These are phyloP conservation scores for Biscogniauxia sp. DNA, from an alignment of 2,329 filamentous ascomycete species.

Conservation along the genomic window DNA sequence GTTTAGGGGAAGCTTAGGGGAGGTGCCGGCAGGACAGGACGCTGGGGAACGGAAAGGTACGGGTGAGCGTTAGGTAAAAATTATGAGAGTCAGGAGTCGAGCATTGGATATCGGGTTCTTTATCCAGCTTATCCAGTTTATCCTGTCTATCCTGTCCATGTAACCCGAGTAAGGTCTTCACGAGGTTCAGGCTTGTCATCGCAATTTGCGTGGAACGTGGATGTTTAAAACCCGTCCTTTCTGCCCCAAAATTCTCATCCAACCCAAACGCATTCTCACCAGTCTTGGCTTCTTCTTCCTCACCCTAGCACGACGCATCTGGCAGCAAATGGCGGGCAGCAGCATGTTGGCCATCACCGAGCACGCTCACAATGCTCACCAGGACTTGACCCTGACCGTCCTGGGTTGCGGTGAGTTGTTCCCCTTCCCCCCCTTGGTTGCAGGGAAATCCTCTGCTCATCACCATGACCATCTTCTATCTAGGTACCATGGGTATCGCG, in stretches of 20 bases:
- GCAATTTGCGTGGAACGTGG: not conserved
- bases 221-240: not conserved
- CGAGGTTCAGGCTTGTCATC: not conserved
- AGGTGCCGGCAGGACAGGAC: not conserved
- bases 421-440: slow-evolving; percentile 2
- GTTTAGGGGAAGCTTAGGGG: not conserved
- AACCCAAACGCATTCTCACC: no score
- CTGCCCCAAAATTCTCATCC: not conserved
- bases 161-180: not conserved
- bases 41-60: not conserved
- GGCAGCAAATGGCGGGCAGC: slow-evolving; percentile 10
- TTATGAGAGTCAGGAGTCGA: not conserved
- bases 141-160: not conserved
- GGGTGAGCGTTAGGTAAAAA: not conserved
- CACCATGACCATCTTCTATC: slow-evolving; percentile 13
- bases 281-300: no score
- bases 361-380: slow-evolving; percentile 35
- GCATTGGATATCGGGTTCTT: not conserved
- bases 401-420: slow-evolving; percentile 70
- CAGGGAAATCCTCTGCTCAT: not conserved
- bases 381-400: slow-evolving; percentile 69
- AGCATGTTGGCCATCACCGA: slow-evolving; percentile 33
- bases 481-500: slow-evolving; percentile 81
- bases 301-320: no score
- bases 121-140: not conserved